phyloP scores from a whole-genome alignment of 163 green algal species.

The Chlamydomonas reinhardtii region DNA sequence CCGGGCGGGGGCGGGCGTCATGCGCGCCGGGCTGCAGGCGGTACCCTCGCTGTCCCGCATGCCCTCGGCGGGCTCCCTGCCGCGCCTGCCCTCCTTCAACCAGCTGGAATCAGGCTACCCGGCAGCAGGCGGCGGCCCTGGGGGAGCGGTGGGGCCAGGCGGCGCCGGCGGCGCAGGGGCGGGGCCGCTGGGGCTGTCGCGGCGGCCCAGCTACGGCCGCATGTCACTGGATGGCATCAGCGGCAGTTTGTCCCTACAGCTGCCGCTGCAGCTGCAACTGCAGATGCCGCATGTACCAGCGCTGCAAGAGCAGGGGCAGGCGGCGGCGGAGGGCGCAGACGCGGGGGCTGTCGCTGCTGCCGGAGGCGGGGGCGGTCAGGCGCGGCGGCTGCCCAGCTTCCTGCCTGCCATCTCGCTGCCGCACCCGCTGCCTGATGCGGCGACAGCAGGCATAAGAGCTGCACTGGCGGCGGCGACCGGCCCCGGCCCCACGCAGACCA shows the following conservation, averaged over 20 bases:
- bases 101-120: neutral
- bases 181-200: too few species aligned
- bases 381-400: neutral
- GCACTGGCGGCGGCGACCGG: neutral
- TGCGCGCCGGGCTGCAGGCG: neutral
- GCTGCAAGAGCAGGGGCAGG: too few species aligned
- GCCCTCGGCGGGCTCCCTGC: neutral
- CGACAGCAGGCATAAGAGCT: neutral
- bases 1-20: too few species aligned
- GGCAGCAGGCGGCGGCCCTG: too few species aligned
- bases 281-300: too few species aligned
- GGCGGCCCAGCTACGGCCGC: too few species aligned
- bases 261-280: neutral
- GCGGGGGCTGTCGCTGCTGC: neutral
- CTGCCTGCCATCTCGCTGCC: too few species aligned
- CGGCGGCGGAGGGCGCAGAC: too few species aligned
- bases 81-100: neutral
- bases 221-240: neutral
- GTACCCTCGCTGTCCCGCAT: neutral
- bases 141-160: too few species aligned
- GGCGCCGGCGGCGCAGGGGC: too few species aligned
- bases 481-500: neutral
- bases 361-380: too few species aligned
- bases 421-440: too few species aligned
- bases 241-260: neutral